Evolutionary conservation across 2,329 filamentous ascomycete genomes (phyloP), one percentile per base, ranked within the genome.

Genomic region (Exophiala calicioides): DNA sequence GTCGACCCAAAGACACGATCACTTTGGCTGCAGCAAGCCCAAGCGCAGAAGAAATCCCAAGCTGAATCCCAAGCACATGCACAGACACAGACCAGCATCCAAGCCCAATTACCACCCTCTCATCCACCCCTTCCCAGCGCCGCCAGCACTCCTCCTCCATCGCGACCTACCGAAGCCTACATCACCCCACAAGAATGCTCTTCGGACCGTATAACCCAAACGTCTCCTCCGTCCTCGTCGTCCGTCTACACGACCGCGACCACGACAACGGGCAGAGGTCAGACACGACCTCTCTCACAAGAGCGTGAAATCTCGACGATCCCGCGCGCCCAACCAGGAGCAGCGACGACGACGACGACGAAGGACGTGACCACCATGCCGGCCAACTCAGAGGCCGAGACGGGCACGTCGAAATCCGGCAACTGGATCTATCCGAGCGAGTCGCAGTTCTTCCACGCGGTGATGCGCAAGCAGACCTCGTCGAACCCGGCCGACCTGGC

Each of bases 351-450:
- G 7, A 59, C 60, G 34, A 60, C 60, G 20, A 26, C 61, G 66
- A 52, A 50, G 29, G n/a, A 6, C 16, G 29, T 4, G 9, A n/a
- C 56, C 53, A 21, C 39, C 46, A 34, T 50, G 7, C 78, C 81
- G 0, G 84, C 86, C 10, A 95, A 95, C 68, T 77, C 80, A 52
- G 89, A 96, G 69, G 70, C 79, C 52, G 90, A 95, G 65, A 86
- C 85, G 0, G 85, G 86, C 52, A 83, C 88, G 60, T 72, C 76
- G 39, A 65, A 72, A 27, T 80, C 81, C 0, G 91, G 91, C 0
- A 95, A 96, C 67, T 98, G 93, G 93, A 85, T 98, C 52, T 98
- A 98, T 68, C 93, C 93, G 0, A 93, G 87, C 0, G 91, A 97
- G 67, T 86, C 88, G 63, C 95, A 96, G 83, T 98, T 98, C 76